Conservation (phyloP, 1,284 basidiomycete genomes). For the Anthracocystis setariae region DNA sequence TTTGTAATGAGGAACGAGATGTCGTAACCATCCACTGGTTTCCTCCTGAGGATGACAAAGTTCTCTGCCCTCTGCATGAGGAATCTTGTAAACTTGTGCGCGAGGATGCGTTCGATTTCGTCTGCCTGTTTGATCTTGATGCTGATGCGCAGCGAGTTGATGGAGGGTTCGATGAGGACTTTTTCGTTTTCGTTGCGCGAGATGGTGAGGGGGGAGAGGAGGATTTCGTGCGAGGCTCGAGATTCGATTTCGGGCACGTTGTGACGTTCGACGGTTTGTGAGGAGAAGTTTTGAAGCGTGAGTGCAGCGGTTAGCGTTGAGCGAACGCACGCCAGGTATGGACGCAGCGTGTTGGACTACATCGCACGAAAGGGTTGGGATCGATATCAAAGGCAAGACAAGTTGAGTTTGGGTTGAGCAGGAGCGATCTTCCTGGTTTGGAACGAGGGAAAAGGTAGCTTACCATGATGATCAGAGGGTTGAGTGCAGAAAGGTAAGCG, state of each 20-base stretch:
- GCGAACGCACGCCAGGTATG: slow-evolving; percentile 94
- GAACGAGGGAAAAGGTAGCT: background rate
- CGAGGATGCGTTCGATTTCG: slow-evolving; percentile 96
- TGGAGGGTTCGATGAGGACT: slow-evolving; percentile 93
- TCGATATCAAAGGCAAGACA: background rate
- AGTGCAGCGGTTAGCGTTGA: slow-evolving; percentile 96
- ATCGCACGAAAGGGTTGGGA: background rate
- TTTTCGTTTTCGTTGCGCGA: slow-evolving; percentile 96
- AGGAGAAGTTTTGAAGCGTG: slow-evolving; percentile 95
- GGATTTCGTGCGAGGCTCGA: slow-evolving; percentile 73
- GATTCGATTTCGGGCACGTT: slow-evolving; percentile 76
- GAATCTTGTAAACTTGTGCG: slow-evolving; percentile 98
- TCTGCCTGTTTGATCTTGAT: slow-evolving; percentile 99
- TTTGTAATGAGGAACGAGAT: slow-evolving; percentile 99
- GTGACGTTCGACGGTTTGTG: slow-evolving; percentile 75
- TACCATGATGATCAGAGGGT: slow-evolving; percentile 1
- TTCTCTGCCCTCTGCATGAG: slow-evolving; percentile 98
- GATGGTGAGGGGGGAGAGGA: slow-evolving; percentile 90
- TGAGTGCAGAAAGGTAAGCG: too few relatives aligned
- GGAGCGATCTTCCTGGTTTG: background rate
- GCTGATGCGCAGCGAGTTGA: slow-evolving; percentile 94
- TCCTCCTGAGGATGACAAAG: slow-evolving; percentile 93
- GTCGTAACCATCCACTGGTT: slow-evolving; percentile 88
- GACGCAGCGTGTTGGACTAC: slow-evolving; percentile 79
- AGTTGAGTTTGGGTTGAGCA: background rate